Evolutionary conservation across 73 alveolate genomes (phyloP), one percentile per base, ranked within the genome.

Genomic region (Paramecium sexaurelia): DNA sequence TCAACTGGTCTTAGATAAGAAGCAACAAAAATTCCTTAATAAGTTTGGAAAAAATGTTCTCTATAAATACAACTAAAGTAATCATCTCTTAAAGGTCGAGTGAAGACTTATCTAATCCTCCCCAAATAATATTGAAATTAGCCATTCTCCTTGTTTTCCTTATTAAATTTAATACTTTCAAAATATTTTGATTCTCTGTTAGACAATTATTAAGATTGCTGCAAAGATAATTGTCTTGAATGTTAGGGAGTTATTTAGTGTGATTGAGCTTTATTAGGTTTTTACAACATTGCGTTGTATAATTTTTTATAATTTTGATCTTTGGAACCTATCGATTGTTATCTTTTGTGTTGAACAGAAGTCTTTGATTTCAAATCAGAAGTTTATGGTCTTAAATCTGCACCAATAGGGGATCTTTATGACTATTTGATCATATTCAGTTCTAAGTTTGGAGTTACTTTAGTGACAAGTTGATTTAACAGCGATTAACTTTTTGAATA

Each of bases 1-100:
- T 78, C 90, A 13, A 39, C 90, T 24, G 90, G 90, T 10, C 73
- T 78, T 11, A 78, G 55, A 41, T 41, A 78, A 0, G 43, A 45
- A 10, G 90, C 90, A 56, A 78, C 90, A 78, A 41, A 78, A 22
- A 78, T 78, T 17, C 90, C 90, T 43, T 78, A 78, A 78, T 78
- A 78, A 13, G 90, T 78, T 78, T 78, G 41, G 41, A 41, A 78
- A 61, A 39, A 78, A 45, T 78, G 90, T 78, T 78, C 90, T 13
- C 90, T 41, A 33, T 78, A 78, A 37, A 78, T 78, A 13, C 55
- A 29, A 27, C 75, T 41, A 45, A 78, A 78, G 22, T 78, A 78
- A 78, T 78, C 90, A 17, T 78, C 90, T 33, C 68, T 41, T 6
- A 78, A 6, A 29, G 90, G 90, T n/a, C 55, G 43, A 78, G 75